phyloP scores from a whole-genome alignment of 176 grass and related monocot genomes.

The Bothriochloa decipiens region DNA sequence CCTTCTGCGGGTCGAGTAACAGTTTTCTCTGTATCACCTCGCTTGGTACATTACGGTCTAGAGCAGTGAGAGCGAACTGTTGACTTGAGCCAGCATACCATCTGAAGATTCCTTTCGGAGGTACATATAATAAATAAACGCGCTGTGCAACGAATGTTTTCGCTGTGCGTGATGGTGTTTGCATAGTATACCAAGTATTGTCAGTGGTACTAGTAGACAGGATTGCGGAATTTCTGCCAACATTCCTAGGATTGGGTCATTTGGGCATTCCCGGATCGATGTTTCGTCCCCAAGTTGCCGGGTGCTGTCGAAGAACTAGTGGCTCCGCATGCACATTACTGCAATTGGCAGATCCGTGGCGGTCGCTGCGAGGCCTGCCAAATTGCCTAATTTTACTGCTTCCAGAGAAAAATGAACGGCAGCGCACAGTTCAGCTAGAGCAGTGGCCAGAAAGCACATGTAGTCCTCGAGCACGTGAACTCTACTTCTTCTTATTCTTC shows the following conservation, averaged over 20 bases:
- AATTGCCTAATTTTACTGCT: not conserved
- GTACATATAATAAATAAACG: not conserved
- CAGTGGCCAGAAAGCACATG: not conserved
- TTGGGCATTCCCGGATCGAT: not conserved
- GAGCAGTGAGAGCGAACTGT: not conserved
- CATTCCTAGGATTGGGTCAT: constrained; percentile 37
- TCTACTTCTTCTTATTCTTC: not conserved
- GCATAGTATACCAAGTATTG: not conserved
- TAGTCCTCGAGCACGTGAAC: not conserved
- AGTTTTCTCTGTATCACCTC: not conserved
- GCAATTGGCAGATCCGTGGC: not conserved
- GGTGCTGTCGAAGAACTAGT: not conserved
- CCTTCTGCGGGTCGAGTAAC: not conserved
- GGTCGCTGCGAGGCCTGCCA: not conserved
- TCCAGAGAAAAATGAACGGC: not conserved
- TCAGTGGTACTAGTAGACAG: not conserved
- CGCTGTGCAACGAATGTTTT: not conserved
- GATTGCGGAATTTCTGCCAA: constrained; percentile 6
- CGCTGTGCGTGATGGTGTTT: not conserved
- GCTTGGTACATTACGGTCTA: not conserved
- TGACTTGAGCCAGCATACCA: not conserved
- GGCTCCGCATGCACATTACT: too few relatives aligned
- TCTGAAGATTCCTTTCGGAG: not conserved
- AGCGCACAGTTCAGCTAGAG: too few relatives aligned
- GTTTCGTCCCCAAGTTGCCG: constrained; percentile 12